Percentiles rank a stretch among this genome's conserved stretches.
These are phyloP conservation scores for Blepharisma stoltei DNA, from an alignment of 73 alveolate genomes.

Conservation along the genomic window DNA sequence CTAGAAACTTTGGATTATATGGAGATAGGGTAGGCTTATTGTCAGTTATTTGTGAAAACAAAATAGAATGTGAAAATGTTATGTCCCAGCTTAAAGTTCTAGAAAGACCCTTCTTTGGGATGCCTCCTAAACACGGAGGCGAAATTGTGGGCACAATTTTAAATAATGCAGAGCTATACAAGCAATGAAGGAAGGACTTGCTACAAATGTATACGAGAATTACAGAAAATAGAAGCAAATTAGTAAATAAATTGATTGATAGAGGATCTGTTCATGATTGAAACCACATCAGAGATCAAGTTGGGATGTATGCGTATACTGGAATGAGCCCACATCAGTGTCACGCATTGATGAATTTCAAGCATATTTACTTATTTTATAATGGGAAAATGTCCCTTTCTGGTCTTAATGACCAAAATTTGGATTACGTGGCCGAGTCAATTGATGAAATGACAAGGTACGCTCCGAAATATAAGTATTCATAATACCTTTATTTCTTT, in stretches of 20 bases:
- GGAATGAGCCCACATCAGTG: constrained; percentile 67
- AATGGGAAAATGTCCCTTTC: constrained; percentile 73
- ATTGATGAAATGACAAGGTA: constrained; percentile 57
- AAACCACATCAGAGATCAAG: constrained; percentile 59
- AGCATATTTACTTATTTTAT: constrained; percentile 54
- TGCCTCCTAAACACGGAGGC: constrained; percentile 84
- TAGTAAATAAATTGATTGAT: constrained; percentile 37
- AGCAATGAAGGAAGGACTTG: constrained; percentile 60
- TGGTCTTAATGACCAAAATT: constrained; percentile 67
- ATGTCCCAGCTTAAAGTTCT: constrained; percentile 59
- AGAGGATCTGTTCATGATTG: constrained; percentile 62
- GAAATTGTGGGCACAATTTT: constrained; percentile 59
- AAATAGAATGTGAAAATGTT: constrained; percentile 51
- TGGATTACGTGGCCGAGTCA: constrained; percentile 81
- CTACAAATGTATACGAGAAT: constrained; percentile 67
- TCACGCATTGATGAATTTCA: constrained; percentile 51
- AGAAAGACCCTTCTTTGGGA: constrained; percentile 67
- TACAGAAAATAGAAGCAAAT: constrained; percentile 59
- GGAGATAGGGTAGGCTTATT: constrained; percentile 94
- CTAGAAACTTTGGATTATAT: constrained; percentile 94
- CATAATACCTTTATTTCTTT: too few relatives aligned
- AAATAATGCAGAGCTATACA: constrained; percentile 60
- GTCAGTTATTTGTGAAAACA: constrained; percentile 57
- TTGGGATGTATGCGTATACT: constrained; percentile 85
- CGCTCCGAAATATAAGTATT: too few relatives aligned